Conservation (phyloP, 2,329 filamentous ascomycete species). For the Aspergillus clavatus region DNA sequence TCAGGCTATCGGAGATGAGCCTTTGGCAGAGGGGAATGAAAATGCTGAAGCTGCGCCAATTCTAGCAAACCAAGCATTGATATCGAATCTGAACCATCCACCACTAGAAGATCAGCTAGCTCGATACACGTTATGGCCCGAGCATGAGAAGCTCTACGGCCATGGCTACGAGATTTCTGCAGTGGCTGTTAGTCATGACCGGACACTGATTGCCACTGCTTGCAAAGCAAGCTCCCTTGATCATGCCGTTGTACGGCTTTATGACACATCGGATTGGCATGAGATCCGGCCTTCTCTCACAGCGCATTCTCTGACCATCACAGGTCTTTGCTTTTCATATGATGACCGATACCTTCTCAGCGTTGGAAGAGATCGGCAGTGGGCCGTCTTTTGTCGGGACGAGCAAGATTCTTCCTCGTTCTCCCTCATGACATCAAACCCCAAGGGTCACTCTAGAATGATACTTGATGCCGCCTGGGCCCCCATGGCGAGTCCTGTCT, state of each 20-base stretch:
- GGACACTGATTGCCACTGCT: constrained; percentile 75
- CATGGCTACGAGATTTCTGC: constrained; percentile 96
- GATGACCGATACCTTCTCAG: constrained; percentile 75
- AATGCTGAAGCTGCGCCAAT: constrained; percentile 24
- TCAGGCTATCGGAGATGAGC: constrained; percentile 66
- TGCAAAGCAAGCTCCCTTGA: constrained; percentile 90
- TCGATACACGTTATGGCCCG: constrained; percentile 89
- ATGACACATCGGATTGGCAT: constrained; percentile 81
- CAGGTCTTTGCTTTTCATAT: constrained; percentile 70
- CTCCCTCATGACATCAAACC: constrained; percentile 58
- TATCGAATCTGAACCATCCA: constrained; percentile 62
- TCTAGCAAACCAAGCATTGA: constrained; percentile 17
- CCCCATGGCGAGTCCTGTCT: constrained; percentile 50
- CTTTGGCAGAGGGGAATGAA: constrained; percentile 30
- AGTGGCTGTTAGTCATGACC: constrained; percentile 71
- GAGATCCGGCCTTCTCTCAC: constrained; percentile 77
- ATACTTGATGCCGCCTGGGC: constrained; percentile 86
- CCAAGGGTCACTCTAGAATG: constrained; percentile 88
- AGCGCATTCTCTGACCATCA: constrained; percentile 84
- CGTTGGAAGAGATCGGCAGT: constrained; percentile 86
- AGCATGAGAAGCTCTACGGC: constrained; percentile 93
- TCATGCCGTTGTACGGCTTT: constrained; percentile 89
- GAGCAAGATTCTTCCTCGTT: constrained; percentile 46
- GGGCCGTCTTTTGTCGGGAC: constrained; percentile 69
- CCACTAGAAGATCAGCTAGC: constrained; percentile 87